Evolutionary conservation across 306 rosid genomes (phyloP).

Genomic region (Abrus precatorius): DNA sequence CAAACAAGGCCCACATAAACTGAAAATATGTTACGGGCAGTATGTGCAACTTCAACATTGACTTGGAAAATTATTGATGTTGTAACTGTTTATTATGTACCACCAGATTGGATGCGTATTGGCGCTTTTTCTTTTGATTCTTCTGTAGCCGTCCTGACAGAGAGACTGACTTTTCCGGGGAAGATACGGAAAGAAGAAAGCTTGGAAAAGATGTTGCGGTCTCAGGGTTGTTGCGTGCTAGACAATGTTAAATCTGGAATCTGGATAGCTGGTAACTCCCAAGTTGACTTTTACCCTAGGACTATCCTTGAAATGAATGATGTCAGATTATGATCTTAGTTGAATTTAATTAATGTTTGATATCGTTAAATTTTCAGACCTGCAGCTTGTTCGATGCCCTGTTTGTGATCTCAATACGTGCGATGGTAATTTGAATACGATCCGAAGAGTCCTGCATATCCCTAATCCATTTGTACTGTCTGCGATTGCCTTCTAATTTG

Average conservation of each 20-base stretch:
- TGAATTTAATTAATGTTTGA: constrained; percentile 28
- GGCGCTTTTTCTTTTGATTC: constrained; percentile 89
- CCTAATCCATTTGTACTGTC: constrained; percentile 24
- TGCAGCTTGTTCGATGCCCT: constrained; percentile 97
- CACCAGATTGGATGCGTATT: constrained; percentile 94
- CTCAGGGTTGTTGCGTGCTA: constrained; percentile 77
- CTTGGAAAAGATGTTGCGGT: constrained; percentile 59
- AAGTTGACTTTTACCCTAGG: constrained; percentile 16
- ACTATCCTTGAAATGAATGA: constrained; percentile 23
- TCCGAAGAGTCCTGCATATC: constrained; percentile 8
- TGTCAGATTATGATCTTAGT: constrained; percentile 20
- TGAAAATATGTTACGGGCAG: neutral
- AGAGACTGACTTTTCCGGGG: constrained; percentile 61
- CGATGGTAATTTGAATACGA: constrained; percentile 70
- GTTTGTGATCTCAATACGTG: constrained; percentile 95
- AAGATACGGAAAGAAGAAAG: constrained; percentile 57
- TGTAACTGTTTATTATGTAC: constrained; percentile 20
- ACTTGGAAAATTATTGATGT: constrained; percentile 29
- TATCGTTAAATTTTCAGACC: constrained; percentile 70
- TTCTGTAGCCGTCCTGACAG: constrained; percentile 74
- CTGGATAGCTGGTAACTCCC: constrained; percentile 90
- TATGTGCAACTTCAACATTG: constrained; percentile 13
- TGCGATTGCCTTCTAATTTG: constrained; percentile 39
- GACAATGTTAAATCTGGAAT: constrained; percentile 80
- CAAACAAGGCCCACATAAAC: neutral